These are phyloP conservation scores for Hippophae tibetana DNA, from an alignment of 306 rosid species.

Conservation along the genomic window DNA sequence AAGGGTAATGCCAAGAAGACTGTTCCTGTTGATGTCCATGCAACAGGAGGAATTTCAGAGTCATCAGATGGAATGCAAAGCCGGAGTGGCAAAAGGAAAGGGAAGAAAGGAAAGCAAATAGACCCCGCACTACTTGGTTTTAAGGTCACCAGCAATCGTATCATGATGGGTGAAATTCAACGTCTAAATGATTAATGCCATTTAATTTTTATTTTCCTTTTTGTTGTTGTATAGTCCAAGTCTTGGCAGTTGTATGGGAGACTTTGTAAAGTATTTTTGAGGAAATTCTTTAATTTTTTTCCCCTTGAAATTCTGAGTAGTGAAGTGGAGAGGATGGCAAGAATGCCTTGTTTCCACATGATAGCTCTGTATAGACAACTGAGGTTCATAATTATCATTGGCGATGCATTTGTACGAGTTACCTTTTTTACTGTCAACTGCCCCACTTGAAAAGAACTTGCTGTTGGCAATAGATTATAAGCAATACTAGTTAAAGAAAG, in stretches of 20 bases:
- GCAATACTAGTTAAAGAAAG: too few species aligned
- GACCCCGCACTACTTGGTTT: constrained; percentile 56
- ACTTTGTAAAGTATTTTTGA: constrained; percentile 6
- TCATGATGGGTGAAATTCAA: constrained; percentile 58
- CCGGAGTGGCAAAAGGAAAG: constrained; percentile 48
- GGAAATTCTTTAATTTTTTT: constrained; percentile 18
- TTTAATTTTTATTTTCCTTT: not conserved
- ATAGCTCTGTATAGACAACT: constrained; percentile 15
- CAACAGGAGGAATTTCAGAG: constrained; percentile 19
- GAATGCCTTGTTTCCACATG: not conserved
- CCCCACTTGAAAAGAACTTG: too few species aligned
- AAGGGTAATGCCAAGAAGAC: constrained; percentile 37
- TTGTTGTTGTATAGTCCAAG: not conserved
- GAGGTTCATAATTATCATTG: not conserved
- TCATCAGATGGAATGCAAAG: constrained; percentile 33
- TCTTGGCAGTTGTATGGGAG: constrained; percentile 12
- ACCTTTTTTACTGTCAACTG: too few species aligned
- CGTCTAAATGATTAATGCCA: constrained; percentile 34
- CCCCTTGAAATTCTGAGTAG: not conserved
- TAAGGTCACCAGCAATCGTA: constrained; percentile 52
- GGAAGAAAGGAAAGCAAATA: constrained; percentile 50
- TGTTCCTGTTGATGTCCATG: constrained; percentile 24
- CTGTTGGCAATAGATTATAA: too few species aligned
- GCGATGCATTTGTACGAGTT: too few species aligned
- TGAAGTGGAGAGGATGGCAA: constrained; percentile 5